These are phyloP conservation scores for Fusarium multiceps DNA, from an alignment of 2,329 filamentous ascomycete species.

Conservation along the genomic window DNA sequence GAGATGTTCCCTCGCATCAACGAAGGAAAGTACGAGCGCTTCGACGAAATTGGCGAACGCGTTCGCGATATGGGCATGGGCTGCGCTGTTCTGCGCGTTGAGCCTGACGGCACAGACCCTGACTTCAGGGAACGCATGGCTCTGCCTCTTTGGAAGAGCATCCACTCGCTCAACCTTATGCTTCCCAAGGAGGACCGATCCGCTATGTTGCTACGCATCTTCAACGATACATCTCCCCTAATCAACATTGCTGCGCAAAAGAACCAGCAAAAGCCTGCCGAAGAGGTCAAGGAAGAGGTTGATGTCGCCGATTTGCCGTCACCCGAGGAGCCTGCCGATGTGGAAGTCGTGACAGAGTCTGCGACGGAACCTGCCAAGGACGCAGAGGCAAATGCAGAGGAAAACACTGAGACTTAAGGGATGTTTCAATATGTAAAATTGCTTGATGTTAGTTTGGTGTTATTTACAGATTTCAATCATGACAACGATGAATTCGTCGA, in stretches of 20 bases:
- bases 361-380: slow-evolving; percentile 17
- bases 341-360: slow-evolving; percentile 5
- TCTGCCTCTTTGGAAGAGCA: slow-evolving; percentile 92
- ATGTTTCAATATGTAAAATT: slow-evolving; percentile 31
- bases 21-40: slow-evolving; percentile 76
- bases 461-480: slow-evolving; percentile 39
- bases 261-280: slow-evolving; percentile 52
- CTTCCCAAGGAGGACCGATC: slow-evolving; percentile 95
- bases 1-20: slow-evolving; percentile 97
- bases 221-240: slow-evolving; percentile 87
- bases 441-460: slow-evolving; percentile 37
- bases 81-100: slow-evolving; percentile 88
- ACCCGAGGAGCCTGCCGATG: slow-evolving; percentile 45
- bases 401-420: slow-evolving; percentile 34
- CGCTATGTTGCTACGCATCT: slow-evolving; percentile 91
- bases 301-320: slow-evolving; percentile 54
- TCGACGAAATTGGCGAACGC: slow-evolving; percentile 89
- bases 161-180: slow-evolving; percentile 95
- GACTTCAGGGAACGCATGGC: slow-evolving; percentile 82
- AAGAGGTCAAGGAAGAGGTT: slow-evolving; percentile 47
- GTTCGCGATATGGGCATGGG: slow-evolving; percentile 86
- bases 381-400: slow-evolving; percentile 16
- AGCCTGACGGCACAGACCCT: slow-evolving; percentile 73
- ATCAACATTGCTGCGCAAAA: slow-evolving; percentile 74
- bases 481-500: slow-evolving; percentile 28